Base-by-base conservation (phyloP, 2,329 filamentous ascomycete species). In the Aureobasidium namibiae region DNA sequence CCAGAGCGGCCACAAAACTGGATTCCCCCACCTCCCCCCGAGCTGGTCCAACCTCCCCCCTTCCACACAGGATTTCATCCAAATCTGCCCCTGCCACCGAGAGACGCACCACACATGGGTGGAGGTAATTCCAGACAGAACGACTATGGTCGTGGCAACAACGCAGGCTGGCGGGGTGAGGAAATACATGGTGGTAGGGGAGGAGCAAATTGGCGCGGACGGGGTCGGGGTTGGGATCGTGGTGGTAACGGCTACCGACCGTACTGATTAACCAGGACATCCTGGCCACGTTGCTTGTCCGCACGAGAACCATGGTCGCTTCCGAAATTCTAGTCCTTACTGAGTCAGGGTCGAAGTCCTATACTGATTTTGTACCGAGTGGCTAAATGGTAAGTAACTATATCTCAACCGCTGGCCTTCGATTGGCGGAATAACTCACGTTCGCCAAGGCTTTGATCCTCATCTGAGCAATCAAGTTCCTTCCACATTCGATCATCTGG, bases 21-120 rank as follows among this genome's bases (percentile, higher is more conserved):
- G 49, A 46, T 49, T 1, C 50, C 58, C 14, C 57, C 50, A 24
- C 57, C 57, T 13, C 57, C 57, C 21, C 36, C 45, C n/a, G 49
- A 54, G n/a, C 16, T 50, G 14, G 23, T 21, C 11, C 45, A 46
- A 29, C 46, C 60, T 33, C 49, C 57, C n/a, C 44, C 50, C 9
- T 49, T 48, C 21, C 36, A 52, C 13, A 29, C 29, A 10, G 31
- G 29, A 6, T 26, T 54, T 13, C 26, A 50, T 23, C 45, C 50
- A 9, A 41, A 53, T 34, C 16, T 38, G 16, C 49, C 33, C n/a
- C 31, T 18, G 3, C 26, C 34, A 14, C 48, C 29, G 33, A 52
- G 59, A 34, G 56, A 58, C 18, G n/a, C 13, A 38, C 21, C 21
- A 16, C 29, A 34, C 7, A 41, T 34, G 9, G 39, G 14, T 18